Conservation (phyloP, 2,329 filamentous ascomycete genomes). For the Fusarium sp. region DNA sequence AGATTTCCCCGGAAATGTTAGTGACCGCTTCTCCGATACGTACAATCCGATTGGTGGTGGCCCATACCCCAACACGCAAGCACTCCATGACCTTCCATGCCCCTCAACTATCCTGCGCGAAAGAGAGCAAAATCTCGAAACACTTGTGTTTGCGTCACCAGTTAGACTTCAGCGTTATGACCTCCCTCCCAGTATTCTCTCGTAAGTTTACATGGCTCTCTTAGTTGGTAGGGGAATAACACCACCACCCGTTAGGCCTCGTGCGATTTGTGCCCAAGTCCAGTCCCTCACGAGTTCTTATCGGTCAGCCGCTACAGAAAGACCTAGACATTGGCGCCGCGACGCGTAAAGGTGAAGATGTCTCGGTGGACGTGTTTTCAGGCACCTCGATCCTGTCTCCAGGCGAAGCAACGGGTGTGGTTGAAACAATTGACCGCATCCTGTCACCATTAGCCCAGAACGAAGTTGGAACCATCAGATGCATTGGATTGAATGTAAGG, state of each 20-base stretch:
- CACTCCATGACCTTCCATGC: not conserved
- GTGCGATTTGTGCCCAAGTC: slow-evolving; percentile 69
- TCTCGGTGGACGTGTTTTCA: slow-evolving; percentile 67
- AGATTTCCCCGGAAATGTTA: not conserved
- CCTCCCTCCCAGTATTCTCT: not conserved
- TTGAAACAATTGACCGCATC: slow-evolving; percentile 59
- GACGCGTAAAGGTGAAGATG: slow-evolving; percentile 67
- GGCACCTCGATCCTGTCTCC: slow-evolving; percentile 68
- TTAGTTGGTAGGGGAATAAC: slow-evolving; percentile 17
- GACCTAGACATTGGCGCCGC: slow-evolving; percentile 69
- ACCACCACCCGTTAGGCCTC: slow-evolving; percentile 59
- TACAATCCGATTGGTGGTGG: slow-evolving; percentile 15
- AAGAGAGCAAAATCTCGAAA: not conserved
- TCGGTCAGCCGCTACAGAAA: slow-evolving; percentile 67
- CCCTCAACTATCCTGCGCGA: not conserved
- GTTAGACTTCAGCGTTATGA: not conserved
- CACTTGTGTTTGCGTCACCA: not conserved
- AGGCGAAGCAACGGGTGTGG: slow-evolving; percentile 62
- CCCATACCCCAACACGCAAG: slow-evolving; percentile 24
- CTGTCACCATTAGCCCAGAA: slow-evolving; percentile 56
- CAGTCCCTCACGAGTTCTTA: slow-evolving; percentile 60
- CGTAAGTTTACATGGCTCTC: not conserved
- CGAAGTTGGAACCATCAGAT: slow-evolving; percentile 66
- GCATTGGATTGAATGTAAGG: slow-evolving; percentile 67
- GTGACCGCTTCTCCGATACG: not conserved